Evolutionary conservation across 73 alveolate species (phyloP).

Genomic region (Stentor coeruleus): DNA sequence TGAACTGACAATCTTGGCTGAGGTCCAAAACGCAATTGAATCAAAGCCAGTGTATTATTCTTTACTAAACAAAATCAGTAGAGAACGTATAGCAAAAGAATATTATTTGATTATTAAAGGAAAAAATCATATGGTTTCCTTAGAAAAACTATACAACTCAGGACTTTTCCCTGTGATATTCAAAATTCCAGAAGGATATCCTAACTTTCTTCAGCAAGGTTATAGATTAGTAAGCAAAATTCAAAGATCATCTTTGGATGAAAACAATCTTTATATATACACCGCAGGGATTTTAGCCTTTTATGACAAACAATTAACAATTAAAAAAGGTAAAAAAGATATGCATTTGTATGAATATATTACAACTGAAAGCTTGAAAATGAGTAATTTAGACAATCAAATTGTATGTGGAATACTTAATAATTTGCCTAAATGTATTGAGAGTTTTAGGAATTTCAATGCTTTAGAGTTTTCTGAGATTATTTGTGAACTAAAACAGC

Average conservation of each 20-base stretch:
- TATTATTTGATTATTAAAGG: slow-evolving; percentile 71
- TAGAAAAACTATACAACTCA: slow-evolving; percentile 57
- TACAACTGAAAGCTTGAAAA: background rate
- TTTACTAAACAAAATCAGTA: slow-evolving; percentile 67
- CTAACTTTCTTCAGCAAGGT: slow-evolving; percentile 41
- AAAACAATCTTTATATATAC: slow-evolving; percentile 34
- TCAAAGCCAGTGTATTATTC: no score
- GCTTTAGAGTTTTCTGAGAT: slow-evolving; percentile 19
- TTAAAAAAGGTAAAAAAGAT: background rate
- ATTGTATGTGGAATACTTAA: slow-evolving; percentile 29
- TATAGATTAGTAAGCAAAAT: slow-evolving; percentile 28
- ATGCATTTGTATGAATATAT: background rate
- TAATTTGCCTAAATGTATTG: slow-evolving; percentile 23
- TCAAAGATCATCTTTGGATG: slow-evolving; percentile 34
- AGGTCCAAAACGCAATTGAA: no score
- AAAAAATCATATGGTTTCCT: slow-evolving; percentile 54
- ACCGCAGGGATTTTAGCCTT: background rate
- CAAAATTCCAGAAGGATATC: slow-evolving; percentile 50
- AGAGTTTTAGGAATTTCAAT: slow-evolving; percentile 27
- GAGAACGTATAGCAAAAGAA: slow-evolving; percentile 91
- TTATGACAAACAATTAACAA: background rate
- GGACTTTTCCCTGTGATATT: slow-evolving; percentile 56
- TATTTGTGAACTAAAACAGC: slow-evolving; percentile 38
- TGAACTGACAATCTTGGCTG: no score
- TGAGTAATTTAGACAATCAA: background rate